Conservation (phyloP, 2,329 filamentous ascomycete genomes). For the Colletotrichum navitas region DNA sequence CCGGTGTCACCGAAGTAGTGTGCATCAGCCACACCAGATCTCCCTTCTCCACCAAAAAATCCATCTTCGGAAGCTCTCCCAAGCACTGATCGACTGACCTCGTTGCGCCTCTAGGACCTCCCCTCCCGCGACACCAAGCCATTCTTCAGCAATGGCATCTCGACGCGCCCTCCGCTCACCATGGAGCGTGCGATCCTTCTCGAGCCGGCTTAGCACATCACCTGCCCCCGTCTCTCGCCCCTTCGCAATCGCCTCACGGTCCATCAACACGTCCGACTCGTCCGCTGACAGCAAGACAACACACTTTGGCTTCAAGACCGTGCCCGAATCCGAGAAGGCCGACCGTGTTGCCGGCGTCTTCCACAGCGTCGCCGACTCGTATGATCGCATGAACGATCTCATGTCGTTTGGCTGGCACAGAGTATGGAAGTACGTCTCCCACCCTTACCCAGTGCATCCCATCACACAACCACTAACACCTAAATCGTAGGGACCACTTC, state of each 20-base stretch:
- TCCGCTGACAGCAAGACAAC: slow-evolving; percentile 68
- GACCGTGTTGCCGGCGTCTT: slow-evolving; percentile 86
- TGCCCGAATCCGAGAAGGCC: slow-evolving; percentile 83
- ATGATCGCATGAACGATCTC: slow-evolving; percentile 98
- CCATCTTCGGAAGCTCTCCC: slow-evolving; percentile 29
- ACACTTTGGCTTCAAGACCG: slow-evolving; percentile 91
- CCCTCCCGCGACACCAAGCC: slow-evolving; percentile 12
- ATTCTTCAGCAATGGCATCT: slow-evolving; percentile 24
- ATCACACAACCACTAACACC: slow-evolving; percentile 30
- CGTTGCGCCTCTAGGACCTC: slow-evolving; percentile 31
- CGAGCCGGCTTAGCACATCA: slow-evolving; percentile 13
- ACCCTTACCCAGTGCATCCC: slow-evolving; percentile 9
- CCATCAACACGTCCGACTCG: slow-evolving; percentile 44
- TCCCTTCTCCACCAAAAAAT: slow-evolving; percentile 39
- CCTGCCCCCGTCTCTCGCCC: slow-evolving; percentile 37
- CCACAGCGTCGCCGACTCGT: slow-evolving; percentile 92
- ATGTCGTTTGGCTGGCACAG: slow-evolving; percentile 99
- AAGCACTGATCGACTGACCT: slow-evolving; percentile 32
- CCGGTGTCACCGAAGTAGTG: neutral
- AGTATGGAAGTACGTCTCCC: slow-evolving; percentile 80
- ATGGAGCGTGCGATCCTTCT: slow-evolving; percentile 29
- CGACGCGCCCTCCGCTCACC: slow-evolving; percentile 34
- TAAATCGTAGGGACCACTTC: slow-evolving; percentile 79
- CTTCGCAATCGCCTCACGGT: slow-evolving; percentile 48
- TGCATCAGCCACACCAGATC: slow-evolving; percentile 39